Conservation (phyloP, 2,329 filamentous ascomycete species). For the Clonostachys chloroleuca region DNA sequence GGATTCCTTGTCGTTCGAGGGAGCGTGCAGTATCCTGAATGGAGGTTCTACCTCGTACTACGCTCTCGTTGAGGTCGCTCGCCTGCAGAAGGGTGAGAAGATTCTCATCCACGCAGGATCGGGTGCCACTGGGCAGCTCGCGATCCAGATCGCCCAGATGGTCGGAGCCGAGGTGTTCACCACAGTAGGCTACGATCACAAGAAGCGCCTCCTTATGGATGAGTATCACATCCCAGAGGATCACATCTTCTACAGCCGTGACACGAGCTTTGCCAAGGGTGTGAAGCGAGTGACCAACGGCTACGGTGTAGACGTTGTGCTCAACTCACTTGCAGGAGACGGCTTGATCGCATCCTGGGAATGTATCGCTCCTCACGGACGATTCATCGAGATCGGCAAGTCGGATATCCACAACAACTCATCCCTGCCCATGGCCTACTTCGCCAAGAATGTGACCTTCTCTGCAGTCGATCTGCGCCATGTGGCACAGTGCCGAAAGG, state of each 20-base stretch:
- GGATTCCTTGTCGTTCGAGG: constrained; percentile 5
- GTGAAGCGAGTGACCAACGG: constrained; percentile 11
- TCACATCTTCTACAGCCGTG: constrained; percentile 13
- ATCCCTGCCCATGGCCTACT: constrained; percentile 40
- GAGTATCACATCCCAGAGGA: constrained; percentile 6
- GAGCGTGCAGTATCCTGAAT: constrained; percentile 14
- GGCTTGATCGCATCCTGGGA: constrained; percentile 20
- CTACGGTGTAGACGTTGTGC: constrained; percentile 23
- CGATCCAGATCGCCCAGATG: constrained; percentile 22
- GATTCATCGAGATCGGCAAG: constrained; percentile 27
- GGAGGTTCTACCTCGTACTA: constrained; percentile 2
- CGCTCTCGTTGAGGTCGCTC: background rate
- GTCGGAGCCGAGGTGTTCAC: constrained; percentile 23
- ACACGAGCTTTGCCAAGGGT: constrained; percentile 4
- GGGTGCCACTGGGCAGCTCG: constrained; percentile 26
- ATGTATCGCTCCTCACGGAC: constrained; percentile 17
- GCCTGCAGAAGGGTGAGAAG: background rate
- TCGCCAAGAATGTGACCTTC: constrained; percentile 32
- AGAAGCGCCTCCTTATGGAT: constrained; percentile 19
- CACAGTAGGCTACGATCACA: constrained; percentile 22
- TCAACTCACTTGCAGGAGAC: constrained; percentile 23
- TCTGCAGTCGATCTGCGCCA: constrained; percentile 5
- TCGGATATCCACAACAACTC: too few species aligned
- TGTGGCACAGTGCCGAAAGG: background rate
- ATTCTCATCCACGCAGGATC: constrained; percentile 26